Percentiles rank a stretch among this genome's conserved stretches.
Conservation (phyloP, 495 filamentous ascomycete species). For the Melanomma pulvis-pyrius region DNA sequence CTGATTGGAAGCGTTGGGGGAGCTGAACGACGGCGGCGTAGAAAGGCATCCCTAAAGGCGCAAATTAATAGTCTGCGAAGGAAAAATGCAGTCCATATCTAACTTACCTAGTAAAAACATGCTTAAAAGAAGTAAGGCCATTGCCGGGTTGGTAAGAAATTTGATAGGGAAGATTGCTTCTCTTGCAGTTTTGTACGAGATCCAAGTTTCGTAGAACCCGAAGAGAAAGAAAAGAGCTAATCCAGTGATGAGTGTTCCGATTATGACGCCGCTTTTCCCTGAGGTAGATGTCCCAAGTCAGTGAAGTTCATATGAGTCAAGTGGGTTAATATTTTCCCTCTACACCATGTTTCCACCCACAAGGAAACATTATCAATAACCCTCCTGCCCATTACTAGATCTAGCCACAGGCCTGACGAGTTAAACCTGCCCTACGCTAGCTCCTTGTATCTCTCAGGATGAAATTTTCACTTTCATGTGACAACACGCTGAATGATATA, state of each 20-base stretch:
- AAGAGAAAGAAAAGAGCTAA: conserved; percentile 15
- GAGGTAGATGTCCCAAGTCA: too few relatives aligned
- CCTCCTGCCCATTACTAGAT: too few relatives aligned
- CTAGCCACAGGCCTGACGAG: too few relatives aligned
- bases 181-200: conserved; percentile 18
- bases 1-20: conserved; percentile 38
- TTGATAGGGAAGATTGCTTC: conserved; percentile 30
- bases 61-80: neutral
- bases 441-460: too few relatives aligned
- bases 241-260: conserved; percentile 30
- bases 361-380: too few relatives aligned
- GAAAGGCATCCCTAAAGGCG: conserved; percentile 20
- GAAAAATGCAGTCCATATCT: neutral
- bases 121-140: conserved; percentile 21
- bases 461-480: too few relatives aligned
- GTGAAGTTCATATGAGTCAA: too few relatives aligned
- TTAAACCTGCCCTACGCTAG: too few relatives aligned
- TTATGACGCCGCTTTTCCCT: conserved; percentile 32
- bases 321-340: too few relatives aligned
- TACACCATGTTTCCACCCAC: too few relatives aligned
- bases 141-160: conserved; percentile 24
- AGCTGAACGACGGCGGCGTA: conserved; percentile 29
- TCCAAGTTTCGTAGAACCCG: conserved; percentile 25
- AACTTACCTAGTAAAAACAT: conserved; percentile 7
- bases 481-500: too few relatives aligned